phyloP scores from a whole-genome alignment of 148 eudicot genomes.

The Bassia scoparia region DNA sequence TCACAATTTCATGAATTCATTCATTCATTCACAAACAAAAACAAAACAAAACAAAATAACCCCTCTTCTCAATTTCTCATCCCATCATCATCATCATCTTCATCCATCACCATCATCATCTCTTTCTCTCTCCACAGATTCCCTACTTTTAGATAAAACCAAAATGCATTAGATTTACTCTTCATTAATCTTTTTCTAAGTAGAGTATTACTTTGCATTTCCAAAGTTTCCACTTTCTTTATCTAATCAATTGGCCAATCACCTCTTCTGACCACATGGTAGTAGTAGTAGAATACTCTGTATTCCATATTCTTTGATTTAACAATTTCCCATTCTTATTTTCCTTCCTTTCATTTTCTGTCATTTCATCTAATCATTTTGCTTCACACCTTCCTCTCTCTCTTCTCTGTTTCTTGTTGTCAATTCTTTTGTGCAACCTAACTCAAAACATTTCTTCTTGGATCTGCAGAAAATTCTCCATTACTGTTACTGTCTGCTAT shows the following conservation, averaged over 20 bases:
- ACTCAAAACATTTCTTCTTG: constrained; percentile 41
- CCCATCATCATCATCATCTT: constrained; percentile 1
- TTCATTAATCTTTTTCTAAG: constrained; percentile 9
- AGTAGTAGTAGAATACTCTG: background rate
- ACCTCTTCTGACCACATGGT: constrained; percentile 38
- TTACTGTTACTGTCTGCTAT: background rate
- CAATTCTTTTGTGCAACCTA: constrained; percentile 27
- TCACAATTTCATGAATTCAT: too few species aligned
- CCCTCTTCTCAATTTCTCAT: background rate
- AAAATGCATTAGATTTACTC: constrained; percentile 22
- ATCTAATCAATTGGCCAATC: constrained; percentile 13
- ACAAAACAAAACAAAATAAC: too few species aligned
- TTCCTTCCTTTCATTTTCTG: background rate
- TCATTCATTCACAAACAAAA: too few species aligned
- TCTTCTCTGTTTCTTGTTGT: constrained; percentile 24
- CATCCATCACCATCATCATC: background rate
- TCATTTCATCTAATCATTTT: constrained; percentile 6
- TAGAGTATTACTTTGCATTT: too few species aligned
- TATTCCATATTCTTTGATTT: constrained; percentile 28
- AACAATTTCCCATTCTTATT: constrained; percentile 9
- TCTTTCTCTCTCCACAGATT: constrained; percentile 13
- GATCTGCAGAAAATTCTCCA: constrained; percentile 41
- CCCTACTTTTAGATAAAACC: constrained; percentile 27
- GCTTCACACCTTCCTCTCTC: background rate
- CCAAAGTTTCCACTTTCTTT: background rate